Conservation (phyloP, 2,329 filamentous ascomycete species). For the Waltergamsia citrina region DNA sequence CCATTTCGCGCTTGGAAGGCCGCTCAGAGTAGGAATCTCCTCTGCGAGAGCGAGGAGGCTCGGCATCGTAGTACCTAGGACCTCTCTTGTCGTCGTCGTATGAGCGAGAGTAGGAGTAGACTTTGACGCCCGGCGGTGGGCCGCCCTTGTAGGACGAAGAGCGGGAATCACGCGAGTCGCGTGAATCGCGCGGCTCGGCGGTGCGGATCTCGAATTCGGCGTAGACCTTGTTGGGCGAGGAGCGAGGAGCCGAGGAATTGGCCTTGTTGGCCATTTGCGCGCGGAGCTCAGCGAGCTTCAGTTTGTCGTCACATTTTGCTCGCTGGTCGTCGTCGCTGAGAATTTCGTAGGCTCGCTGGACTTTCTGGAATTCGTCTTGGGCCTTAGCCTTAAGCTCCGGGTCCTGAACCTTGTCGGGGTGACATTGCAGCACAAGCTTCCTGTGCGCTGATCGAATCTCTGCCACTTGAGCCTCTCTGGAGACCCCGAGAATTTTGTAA, state of each 20-base stretch:
- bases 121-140: slow-evolving; percentile 15
- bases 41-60: slow-evolving; percentile 28
- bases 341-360: slow-evolving; percentile 88
- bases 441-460: slow-evolving; percentile 74
- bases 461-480: slow-evolving; percentile 57
- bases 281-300: slow-evolving; percentile 56
- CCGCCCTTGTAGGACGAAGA: not conserved
- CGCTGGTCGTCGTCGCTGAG: slow-evolving; percentile 69
- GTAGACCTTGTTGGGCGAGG: slow-evolving; percentile 20
- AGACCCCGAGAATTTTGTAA: slow-evolving; percentile 66
- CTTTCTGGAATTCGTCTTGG: slow-evolving; percentile 80
- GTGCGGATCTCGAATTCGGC: slow-evolving; percentile 38
- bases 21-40: slow-evolving; percentile 34
- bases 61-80: slow-evolving; percentile 32
- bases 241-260: slow-evolving; percentile 33
- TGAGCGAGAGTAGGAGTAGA: slow-evolving; percentile 26
- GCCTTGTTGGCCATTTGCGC: slow-evolving; percentile 37
- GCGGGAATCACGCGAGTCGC: no score
- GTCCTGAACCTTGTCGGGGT: slow-evolving; percentile 85
- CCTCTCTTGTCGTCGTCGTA: slow-evolving; percentile 34
- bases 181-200: slow-evolving; percentile 38
- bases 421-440: slow-evolving; percentile 79
- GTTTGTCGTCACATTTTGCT: slow-evolving; percentile 67
- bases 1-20: slow-evolving; percentile 28
- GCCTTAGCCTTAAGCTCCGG: slow-evolving; percentile 67